phyloP scores from a whole-genome alignment of 441 rosid genomes.

The Eutrema salsugineum region DNA sequence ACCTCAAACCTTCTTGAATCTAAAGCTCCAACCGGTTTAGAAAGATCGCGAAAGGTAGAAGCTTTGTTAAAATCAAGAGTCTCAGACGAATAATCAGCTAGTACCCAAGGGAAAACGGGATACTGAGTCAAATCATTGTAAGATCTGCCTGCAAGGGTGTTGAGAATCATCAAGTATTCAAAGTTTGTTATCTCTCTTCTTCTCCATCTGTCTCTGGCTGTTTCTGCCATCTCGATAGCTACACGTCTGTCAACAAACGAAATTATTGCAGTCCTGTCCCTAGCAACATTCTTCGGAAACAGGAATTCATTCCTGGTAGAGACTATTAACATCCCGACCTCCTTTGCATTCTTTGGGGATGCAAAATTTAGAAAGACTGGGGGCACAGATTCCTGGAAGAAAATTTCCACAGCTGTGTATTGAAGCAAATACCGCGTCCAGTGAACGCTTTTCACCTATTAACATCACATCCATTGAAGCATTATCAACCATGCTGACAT shows the following conservation, averaged over 20 bases:
- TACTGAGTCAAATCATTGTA: slow-evolving; percentile 97
- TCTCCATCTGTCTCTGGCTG: slow-evolving; percentile 96
- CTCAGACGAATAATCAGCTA: slow-evolving; percentile 96
- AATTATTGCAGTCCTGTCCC: slow-evolving; percentile 83
- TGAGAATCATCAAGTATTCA: slow-evolving; percentile 94
- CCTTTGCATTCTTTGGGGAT: slow-evolving; percentile 87
- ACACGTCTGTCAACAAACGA: slow-evolving; percentile 89
- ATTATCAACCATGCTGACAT: slow-evolving; percentile 23
- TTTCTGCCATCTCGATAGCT: slow-evolving; percentile 94
- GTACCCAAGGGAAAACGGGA: slow-evolving; percentile 97
- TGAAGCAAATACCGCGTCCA: slow-evolving; percentile 98
- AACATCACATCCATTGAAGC: slow-evolving; percentile 24
- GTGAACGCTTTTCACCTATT: slow-evolving; percentile 82
- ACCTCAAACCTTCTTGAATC: slow-evolving; percentile 96
- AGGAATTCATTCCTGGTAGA: slow-evolving; percentile 87
- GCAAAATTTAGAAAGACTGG: slow-evolving; percentile 85
- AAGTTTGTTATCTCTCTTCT: slow-evolving; percentile 97
- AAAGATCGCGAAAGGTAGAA: slow-evolving; percentile 92
- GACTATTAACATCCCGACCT: slow-evolving; percentile 81
- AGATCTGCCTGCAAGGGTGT: slow-evolving; percentile 96
- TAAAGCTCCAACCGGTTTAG: slow-evolving; percentile 98
- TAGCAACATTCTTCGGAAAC: slow-evolving; percentile 76
- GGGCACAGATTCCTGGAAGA: slow-evolving; percentile 74
- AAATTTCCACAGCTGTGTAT: slow-evolving; percentile 89
- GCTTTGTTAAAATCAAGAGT: slow-evolving; percentile 95